phyloP scores from a whole-genome alignment of 129 eudicot genomes.

The Pulicaria dysenterica region DNA sequence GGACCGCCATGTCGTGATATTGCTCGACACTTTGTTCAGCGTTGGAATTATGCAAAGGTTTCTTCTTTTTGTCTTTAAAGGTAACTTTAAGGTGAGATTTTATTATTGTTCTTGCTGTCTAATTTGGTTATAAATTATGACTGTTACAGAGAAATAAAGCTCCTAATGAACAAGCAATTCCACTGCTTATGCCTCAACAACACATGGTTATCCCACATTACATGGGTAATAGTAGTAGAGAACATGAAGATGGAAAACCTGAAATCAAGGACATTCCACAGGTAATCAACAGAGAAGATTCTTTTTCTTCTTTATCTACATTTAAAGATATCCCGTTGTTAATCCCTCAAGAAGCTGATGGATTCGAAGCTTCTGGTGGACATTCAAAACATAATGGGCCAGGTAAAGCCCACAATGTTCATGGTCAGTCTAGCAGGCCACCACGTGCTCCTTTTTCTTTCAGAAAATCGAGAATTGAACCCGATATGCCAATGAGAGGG shows the following conservation, averaged over 20 bases:
- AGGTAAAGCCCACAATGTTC: constrained; percentile 34
- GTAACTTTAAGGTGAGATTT: not conserved
- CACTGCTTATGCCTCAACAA: constrained; percentile 95
- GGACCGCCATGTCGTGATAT: constrained; percentile 99
- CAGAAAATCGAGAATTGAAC: constrained; percentile 57
- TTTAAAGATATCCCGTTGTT: constrained; percentile 86
- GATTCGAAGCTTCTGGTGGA: constrained; percentile 39
- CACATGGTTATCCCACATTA: constrained; percentile 99
- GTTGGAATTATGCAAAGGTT: constrained; percentile 99
- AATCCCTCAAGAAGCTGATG: constrained; percentile 82
- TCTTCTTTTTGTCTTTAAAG: constrained; percentile 8
- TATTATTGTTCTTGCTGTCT: not conserved
- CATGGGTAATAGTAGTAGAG: constrained; percentile 56
- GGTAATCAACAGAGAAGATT: constrained; percentile 56
- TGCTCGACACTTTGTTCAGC: constrained; percentile 96
- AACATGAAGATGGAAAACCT: constrained; percentile 40
- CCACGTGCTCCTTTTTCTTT: constrained; percentile 64
- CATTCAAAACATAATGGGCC: constrained; percentile 41
- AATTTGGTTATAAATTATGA: constrained; percentile 1
- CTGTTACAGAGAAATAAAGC: constrained; percentile 89
- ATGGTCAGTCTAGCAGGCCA: constrained; percentile 59
- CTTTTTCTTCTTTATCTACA: constrained; percentile 64
- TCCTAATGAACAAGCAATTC: constrained; percentile 93
- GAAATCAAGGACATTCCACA: constrained; percentile 30
- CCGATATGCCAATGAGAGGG: constrained; percentile 85